Conservation (phyloP, 2,329 filamentous ascomycete genomes). For the Pestalotiopsis sp. region DNA sequence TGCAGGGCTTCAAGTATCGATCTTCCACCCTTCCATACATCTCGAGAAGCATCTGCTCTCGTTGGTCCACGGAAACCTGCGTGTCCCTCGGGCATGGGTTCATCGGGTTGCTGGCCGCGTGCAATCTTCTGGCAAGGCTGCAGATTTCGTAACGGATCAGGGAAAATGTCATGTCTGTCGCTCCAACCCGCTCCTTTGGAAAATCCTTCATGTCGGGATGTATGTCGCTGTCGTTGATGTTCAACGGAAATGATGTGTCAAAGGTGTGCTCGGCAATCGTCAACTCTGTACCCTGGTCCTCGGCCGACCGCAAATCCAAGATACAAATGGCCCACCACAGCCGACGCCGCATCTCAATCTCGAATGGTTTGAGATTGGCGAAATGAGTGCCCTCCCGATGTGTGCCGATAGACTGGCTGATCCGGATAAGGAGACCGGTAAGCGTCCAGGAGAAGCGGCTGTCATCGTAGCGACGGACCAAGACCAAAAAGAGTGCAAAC, state of each 20-base stretch:
- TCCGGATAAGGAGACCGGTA: conserved; percentile 62
- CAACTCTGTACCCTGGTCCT: conserved; percentile 59
- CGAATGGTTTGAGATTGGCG: conserved; percentile 58
- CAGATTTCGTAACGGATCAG: conserved; percentile 48
- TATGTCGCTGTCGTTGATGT: conserved; percentile 60
- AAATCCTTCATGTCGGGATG: conserved; percentile 47
- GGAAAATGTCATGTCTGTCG: conserved; percentile 56
- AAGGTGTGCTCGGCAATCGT: conserved; percentile 48
- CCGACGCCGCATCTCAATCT: conserved; percentile 64
- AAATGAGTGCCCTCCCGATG: conserved; percentile 60
- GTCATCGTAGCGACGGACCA: conserved; percentile 54
- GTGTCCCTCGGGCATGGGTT: conserved; percentile 34
- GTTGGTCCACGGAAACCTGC: conserved; percentile 41
- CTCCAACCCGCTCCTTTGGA: conserved; percentile 50
- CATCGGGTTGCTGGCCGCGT: conserved; percentile 38
- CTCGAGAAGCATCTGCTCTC: conserved; percentile 47
- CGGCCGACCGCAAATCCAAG: conserved; percentile 62
- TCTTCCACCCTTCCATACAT: conserved; percentile 53
- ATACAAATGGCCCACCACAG: conserved; percentile 65
- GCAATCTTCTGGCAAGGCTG: conserved; percentile 40
- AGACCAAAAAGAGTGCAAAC: conserved; percentile 60
- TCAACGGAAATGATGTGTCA: conserved; percentile 58
- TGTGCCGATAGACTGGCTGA: conserved; percentile 56
- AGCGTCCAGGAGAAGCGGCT: conserved; percentile 64
- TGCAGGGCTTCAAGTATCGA: conserved; percentile 54